Conservation (phyloP, 2,329 filamentous ascomycete genomes). For the Stagonosporopsis tanaceti region DNA sequence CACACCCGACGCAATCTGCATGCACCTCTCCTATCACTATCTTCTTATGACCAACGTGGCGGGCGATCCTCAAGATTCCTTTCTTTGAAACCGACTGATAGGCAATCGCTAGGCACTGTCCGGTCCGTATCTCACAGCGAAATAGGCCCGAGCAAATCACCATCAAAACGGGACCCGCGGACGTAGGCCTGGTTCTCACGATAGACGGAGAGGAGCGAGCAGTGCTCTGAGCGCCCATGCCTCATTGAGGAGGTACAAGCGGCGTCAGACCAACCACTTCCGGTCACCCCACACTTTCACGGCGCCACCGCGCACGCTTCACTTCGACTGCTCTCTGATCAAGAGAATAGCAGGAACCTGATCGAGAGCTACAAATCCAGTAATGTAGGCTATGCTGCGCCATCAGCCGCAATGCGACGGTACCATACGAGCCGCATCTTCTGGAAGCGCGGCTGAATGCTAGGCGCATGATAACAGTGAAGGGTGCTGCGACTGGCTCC, state of each 20-base stretch:
- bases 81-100: constrained; percentile 13
- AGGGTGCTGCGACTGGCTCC: constrained; percentile 27
- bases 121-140: constrained; percentile 6
- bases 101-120: constrained; percentile 10
- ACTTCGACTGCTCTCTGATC: constrained; percentile 2
- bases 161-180: constrained; percentile 7
- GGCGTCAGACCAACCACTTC: constrained; percentile 32
- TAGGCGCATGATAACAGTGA: constrained; percentile 30
- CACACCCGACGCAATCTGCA: constrained; percentile 14
- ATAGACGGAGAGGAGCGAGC: constrained; percentile 15
- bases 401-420: constrained; percentile 17
- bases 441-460: constrained; percentile 8
- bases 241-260: constrained; percentile 41
- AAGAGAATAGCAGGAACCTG: not conserved
- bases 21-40: constrained; percentile 33
- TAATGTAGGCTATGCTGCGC: not conserved
- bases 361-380: not conserved
- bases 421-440: constrained; percentile 23
- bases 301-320: constrained; percentile 23
- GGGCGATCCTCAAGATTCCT: constrained; percentile 16
- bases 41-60: constrained; percentile 27
- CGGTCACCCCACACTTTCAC: constrained; percentile 39
- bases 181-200: constrained; percentile 7
- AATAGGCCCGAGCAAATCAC: constrained; percentile 16
- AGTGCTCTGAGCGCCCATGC: constrained; percentile 7